phyloP scores from a whole-genome alignment of 2,329 filamentous ascomycete genomes.

The Epichloe baconii region DNA sequence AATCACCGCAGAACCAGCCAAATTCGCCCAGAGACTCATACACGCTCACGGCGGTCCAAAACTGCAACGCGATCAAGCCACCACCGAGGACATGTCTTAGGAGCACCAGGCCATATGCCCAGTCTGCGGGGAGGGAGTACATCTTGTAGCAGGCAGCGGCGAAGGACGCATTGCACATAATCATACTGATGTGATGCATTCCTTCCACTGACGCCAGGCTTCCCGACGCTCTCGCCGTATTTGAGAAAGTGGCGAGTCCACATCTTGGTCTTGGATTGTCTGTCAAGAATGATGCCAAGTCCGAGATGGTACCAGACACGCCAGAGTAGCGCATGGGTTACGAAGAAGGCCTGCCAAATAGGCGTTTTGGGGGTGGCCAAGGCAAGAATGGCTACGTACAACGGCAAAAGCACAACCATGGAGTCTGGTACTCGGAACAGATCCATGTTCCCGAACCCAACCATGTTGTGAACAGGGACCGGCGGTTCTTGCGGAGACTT shows the following conservation, averaged over 20 bases:
- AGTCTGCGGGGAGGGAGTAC: constrained; percentile 77
- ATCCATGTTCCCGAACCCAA: constrained; percentile 76
- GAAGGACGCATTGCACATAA: constrained; percentile 80
- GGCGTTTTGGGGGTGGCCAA: constrained; percentile 65
- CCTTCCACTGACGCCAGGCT: constrained; percentile 97
- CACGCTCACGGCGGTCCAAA: constrained; percentile 88
- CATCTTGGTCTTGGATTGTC: constrained; percentile 79
- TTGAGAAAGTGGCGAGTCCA: constrained; percentile 98
- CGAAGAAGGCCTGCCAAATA: constrained; percentile 64
- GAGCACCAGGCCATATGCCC: constrained; percentile 73
- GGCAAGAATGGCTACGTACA: constrained; percentile 63
- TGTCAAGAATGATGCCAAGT: constrained; percentile 70
- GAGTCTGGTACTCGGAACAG: constrained; percentile 78
- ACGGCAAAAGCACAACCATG: constrained; percentile 60
- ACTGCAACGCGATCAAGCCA: constrained; percentile 69
- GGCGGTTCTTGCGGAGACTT: constrained; percentile 30
- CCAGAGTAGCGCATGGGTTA: constrained; percentile 69
- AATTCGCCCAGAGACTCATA: constrained; percentile 95
- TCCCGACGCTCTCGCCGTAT: constrained; percentile 83
- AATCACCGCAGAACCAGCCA: constrained; percentile 98
- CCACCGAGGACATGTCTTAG: constrained; percentile 78
- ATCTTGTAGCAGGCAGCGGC: constrained; percentile 91
- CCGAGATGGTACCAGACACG: constrained; percentile 86
- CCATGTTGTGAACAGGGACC: constrained; percentile 63
- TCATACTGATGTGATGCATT: constrained; percentile 84